These are phyloP conservation scores for Spongiforma sp. DNA, from an alignment of 1,284 basidiomycete genomes.

Conservation along the genomic window DNA sequence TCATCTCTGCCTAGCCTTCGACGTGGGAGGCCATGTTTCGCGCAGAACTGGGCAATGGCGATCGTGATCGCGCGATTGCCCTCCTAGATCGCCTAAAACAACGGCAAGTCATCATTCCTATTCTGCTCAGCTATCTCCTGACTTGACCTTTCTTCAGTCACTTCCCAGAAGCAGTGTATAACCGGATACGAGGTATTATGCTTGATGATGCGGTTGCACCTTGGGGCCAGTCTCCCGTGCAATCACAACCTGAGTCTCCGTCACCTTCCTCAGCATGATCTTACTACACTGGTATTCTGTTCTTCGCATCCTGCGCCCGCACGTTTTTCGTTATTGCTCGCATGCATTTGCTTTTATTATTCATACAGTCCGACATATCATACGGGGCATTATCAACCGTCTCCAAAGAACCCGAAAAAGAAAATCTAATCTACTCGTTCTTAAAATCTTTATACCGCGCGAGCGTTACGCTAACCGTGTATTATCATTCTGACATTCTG, in stretches of 20 bases:
- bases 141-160: constrained; percentile 46
- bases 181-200: constrained; percentile 68
- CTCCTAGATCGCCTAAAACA: constrained; percentile 80
- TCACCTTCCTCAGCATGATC: neutral
- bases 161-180: constrained; percentile 75
- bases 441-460: too few species aligned
- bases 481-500: too few species aligned
- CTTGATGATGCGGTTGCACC: constrained; percentile 54
- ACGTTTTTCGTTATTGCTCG: neutral
- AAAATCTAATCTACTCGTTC: too few species aligned
- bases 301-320: neutral
- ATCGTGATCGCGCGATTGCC: constrained; percentile 71
- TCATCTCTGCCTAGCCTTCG: constrained; percentile 59
- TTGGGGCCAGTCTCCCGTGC: constrained; percentile 28
- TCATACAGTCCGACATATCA: neutral
- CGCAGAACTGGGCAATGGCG: constrained; percentile 84
- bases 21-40: constrained; percentile 97
- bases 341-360: neutral
- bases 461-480: too few species aligned
- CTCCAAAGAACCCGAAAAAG: too few species aligned
- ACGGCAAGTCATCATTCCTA: constrained; percentile 58
- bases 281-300: neutral
- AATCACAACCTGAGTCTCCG: constrained; percentile 17
- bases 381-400: too few species aligned
- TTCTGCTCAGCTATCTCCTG: too few species aligned